phyloP scores from a whole-genome alignment of 129 eudicot genomes.

The Logfia minima region DNA sequence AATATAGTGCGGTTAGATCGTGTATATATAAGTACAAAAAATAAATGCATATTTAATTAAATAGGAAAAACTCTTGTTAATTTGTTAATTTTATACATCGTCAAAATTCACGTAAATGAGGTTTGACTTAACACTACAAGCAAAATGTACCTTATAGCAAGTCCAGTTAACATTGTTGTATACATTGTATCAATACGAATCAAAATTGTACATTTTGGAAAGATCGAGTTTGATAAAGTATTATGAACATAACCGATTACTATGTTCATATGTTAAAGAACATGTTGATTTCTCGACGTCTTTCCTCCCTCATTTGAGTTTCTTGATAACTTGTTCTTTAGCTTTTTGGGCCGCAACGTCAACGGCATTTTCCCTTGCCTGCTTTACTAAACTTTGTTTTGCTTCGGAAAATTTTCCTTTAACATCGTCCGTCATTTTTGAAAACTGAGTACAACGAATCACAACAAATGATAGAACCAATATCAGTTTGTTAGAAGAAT shows the following conservation, averaged over 20 bases:
- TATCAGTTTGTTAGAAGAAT: background rate
- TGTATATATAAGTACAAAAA: too few relatives aligned
- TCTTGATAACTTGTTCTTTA: slow-evolving; percentile 33
- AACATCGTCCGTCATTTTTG: slow-evolving; percentile 29
- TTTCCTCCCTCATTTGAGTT: slow-evolving; percentile 21
- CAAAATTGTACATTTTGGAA: background rate
- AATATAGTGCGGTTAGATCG: too few relatives aligned
- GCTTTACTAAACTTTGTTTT: slow-evolving; percentile 21
- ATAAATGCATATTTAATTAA: too few relatives aligned
- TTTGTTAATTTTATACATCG: too few relatives aligned
- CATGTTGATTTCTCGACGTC: background rate
- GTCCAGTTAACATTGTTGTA: background rate
- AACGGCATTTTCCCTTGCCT: slow-evolving; percentile 37
- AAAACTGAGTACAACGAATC: slow-evolving; percentile 25
- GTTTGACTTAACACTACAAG: background rate
- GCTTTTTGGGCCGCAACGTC: slow-evolving; percentile 38
- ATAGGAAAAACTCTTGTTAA: too few relatives aligned
- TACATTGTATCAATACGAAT: background rate
- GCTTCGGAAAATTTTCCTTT: slow-evolving; percentile 34
- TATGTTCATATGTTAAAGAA: too few relatives aligned
- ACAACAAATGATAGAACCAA: background rate
- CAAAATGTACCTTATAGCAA: background rate
- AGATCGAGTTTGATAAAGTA: too few relatives aligned
- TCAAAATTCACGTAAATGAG: too few relatives aligned
- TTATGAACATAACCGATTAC: too few relatives aligned